phyloP scores from a whole-genome alignment of 139 green algal species.

The Pycnococcus provasolii region DNA sequence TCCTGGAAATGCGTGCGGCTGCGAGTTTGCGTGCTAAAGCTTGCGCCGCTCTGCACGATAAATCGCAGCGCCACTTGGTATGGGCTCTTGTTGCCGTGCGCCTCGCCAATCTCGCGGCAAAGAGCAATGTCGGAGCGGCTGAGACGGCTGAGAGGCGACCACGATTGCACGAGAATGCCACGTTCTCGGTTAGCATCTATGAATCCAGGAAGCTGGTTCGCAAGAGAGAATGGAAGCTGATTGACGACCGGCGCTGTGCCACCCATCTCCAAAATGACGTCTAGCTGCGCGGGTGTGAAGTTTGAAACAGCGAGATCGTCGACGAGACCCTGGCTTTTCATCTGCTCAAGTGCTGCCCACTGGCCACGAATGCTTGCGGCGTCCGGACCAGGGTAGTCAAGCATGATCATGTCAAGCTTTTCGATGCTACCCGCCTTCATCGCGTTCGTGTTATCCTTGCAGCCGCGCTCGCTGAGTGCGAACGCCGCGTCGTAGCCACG shows the following conservation, averaged over 20 bases:
- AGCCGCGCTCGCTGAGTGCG: neutral
- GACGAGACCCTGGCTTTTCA: neutral
- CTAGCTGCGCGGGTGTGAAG: slow-evolving; percentile 6
- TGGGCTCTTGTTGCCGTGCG: neutral
- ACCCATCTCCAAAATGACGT: neutral
- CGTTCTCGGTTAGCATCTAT: neutral
- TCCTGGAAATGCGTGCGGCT: neutral
- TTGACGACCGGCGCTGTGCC: neutral
- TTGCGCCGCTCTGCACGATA: slow-evolving; percentile 1
- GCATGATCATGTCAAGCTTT: slow-evolving; percentile 14
- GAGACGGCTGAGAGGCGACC: neutral
- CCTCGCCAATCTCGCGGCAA: slow-evolving; percentile 2
- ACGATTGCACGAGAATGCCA: neutral
- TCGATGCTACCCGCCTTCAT: slow-evolving; percentile 1
- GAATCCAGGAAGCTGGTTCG: neutral
- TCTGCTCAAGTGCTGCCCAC: slow-evolving; percentile 7
- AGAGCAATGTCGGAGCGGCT: neutral
- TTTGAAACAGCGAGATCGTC: slow-evolving; percentile 1
- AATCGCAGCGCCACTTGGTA: slow-evolving; percentile 15
- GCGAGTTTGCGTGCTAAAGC: neutral
- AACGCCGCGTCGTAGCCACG: slow-evolving; percentile 2
- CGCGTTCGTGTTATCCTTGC: slow-evolving; percentile 3
- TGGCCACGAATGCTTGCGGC: neutral
- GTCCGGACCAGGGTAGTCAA: slow-evolving; percentile 7
- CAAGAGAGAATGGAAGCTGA: neutral